Conservation (phyloP, 2,329 filamentous ascomycete species). For the Penicillium concentricum region DNA sequence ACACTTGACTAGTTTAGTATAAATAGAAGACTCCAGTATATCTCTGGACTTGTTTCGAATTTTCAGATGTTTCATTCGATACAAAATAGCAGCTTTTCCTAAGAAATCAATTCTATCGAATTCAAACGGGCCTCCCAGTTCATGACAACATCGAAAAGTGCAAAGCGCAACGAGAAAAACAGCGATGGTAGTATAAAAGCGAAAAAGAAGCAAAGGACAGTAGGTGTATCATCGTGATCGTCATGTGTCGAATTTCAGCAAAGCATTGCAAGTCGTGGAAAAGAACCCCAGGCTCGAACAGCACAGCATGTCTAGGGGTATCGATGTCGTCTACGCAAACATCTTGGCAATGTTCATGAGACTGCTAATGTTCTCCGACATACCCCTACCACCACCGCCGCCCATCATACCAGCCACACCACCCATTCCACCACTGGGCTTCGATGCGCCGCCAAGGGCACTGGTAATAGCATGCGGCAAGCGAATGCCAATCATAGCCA, state of each 20-base stretch:
- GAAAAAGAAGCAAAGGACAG: slow-evolving; percentile 9
- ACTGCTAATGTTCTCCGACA: slow-evolving; percentile 32
- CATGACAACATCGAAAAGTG: slow-evolving; percentile 9
- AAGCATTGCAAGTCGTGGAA: neutral
- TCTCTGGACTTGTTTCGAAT: neutral
- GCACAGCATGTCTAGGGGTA: neutral
- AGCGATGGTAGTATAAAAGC: neutral
- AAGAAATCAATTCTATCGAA: slow-evolving; percentile 4
- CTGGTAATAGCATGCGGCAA: slow-evolving; percentile 62
- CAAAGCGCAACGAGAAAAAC: slow-evolving; percentile 9
- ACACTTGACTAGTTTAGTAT: neutral
- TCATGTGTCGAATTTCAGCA: slow-evolving; percentile 8
- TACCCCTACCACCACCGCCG: slow-evolving; percentile 28
- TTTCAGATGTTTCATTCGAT: neutral
- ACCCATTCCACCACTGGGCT: slow-evolving; percentile 17
- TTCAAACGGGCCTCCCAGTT: slow-evolving; percentile 18
- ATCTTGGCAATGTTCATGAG: slow-evolving; percentile 40
- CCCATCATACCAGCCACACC: slow-evolving; percentile 8
- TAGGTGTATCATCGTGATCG: slow-evolving; percentile 23
- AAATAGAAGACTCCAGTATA: neutral
- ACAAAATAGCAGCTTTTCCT: slow-evolving; percentile 4
- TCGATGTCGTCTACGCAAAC: slow-evolving; percentile 27
- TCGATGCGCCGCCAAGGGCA: slow-evolving; percentile 35
- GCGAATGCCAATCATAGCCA: slow-evolving; percentile 75
- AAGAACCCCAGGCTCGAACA: neutral